A percentile compares a stretch with the other conserved stretches of the same genome.
phyloP scores from a whole-genome alignment of 2,329 filamentous ascomycete genomes.

The Fusarium solani-melongenae region DNA sequence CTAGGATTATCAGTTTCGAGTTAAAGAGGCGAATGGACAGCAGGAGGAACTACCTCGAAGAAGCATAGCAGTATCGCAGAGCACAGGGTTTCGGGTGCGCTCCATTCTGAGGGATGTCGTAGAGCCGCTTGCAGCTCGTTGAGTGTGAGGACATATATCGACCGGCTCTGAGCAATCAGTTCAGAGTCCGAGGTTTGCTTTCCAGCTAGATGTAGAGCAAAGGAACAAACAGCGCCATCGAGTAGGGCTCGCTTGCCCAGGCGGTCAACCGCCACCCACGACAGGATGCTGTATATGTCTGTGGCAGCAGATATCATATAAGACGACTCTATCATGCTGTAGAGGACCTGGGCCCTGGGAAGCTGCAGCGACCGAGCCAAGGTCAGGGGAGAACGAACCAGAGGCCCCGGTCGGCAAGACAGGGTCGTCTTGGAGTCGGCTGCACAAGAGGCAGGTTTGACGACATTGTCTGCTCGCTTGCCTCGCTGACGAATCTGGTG shows the following conservation, averaged over 20 bases:
- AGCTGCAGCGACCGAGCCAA: constrained; percentile 24
- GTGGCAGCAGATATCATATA: constrained; percentile 31
- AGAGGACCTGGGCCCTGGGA: constrained; percentile 47
- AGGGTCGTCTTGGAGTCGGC: constrained; percentile 17
- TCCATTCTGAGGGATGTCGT: constrained; percentile 52
- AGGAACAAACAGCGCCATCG: constrained; percentile 52
- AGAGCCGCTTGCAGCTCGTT: constrained; percentile 50
- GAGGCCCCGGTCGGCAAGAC: background rate
- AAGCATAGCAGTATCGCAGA: constrained; percentile 54
- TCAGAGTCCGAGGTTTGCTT: constrained; percentile 46
- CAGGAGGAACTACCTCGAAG: constrained; percentile 48
- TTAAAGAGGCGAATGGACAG: background rate
- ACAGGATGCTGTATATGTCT: constrained; percentile 41
- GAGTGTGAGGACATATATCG: constrained; percentile 53
- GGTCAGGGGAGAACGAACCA: constrained; percentile 19
- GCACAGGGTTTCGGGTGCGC: constrained; percentile 54
- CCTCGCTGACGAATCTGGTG: constrained; percentile 50
- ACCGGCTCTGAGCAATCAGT: constrained; percentile 50
- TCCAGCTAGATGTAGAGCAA: constrained; percentile 52
- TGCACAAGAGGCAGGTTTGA: constrained; percentile 17
- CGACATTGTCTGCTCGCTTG: constrained; percentile 16
- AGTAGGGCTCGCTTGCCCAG: constrained; percentile 50
- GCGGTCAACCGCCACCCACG: constrained; percentile 41
- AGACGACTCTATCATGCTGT: constrained; percentile 45
- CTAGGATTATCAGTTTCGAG: constrained; percentile 40